These are phyloP conservation scores for Pichia sp. DNA, from an alignment of 1,139 yeast genomes.

Conservation along the genomic window DNA sequence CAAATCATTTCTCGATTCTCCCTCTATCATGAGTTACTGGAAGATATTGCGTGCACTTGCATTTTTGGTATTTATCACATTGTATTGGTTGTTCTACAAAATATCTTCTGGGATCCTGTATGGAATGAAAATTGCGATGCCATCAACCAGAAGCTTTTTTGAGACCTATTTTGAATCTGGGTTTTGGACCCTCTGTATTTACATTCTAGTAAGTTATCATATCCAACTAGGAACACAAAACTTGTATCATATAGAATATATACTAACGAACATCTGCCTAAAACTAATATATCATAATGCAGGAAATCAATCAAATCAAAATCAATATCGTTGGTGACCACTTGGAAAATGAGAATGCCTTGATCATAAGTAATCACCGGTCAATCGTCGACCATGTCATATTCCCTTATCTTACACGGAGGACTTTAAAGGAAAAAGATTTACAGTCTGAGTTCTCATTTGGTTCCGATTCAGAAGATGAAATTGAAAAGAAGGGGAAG, in stretches of 20 bases:
- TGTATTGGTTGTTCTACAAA: slow-evolving; percentile 16
- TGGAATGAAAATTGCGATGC: slow-evolving; percentile 16
- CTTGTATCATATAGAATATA: no score
- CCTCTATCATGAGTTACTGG: slow-evolving; percentile 8
- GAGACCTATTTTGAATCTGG: slow-evolving; percentile 20
- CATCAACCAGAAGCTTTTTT: slow-evolving; percentile 16
- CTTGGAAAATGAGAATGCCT: slow-evolving; percentile 39
- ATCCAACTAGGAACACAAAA: not conserved
- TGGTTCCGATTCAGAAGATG: slow-evolving; percentile 1
- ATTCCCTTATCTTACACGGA: slow-evolving; percentile 20
- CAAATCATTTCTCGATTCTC: slow-evolving; percentile 9
- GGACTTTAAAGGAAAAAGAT: slow-evolving; percentile 3
- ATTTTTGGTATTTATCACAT: slow-evolving; percentile 15
- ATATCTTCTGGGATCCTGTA: slow-evolving; percentile 12
- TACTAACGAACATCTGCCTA: no score
- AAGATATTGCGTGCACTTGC: slow-evolving; percentile 16
- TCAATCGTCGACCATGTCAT: slow-evolving; percentile 50
- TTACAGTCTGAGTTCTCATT: not conserved
- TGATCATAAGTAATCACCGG: slow-evolving; percentile 46
- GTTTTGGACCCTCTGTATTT: slow-evolving; percentile 26
- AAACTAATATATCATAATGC: no score
- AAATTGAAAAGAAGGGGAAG: slow-evolving; percentile 1
- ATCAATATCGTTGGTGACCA: slow-evolving; percentile 38
- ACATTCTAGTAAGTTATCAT: slow-evolving; percentile 16
- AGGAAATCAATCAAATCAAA: slow-evolving; percentile 31